Evolutionary conservation across 768 basidiomycete species (phyloP), one percentile per base, ranked within the genome.

Genomic region (Favolaschia claudopus): DNA sequence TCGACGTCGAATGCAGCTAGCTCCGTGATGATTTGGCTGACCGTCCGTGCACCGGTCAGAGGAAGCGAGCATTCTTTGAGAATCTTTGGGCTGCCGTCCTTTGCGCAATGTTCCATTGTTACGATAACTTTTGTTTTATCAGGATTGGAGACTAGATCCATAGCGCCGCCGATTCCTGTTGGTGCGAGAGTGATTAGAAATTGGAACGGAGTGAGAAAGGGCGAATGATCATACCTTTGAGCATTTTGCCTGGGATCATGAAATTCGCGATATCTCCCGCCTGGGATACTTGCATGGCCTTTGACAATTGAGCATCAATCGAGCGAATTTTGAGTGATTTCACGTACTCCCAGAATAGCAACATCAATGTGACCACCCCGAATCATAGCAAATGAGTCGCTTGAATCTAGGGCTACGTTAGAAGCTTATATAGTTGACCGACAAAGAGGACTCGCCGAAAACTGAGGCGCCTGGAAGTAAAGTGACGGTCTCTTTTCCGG

Each of bases 381-480:
- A 75, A 98, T 97, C 96, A 98, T 98, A 12, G 91, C 92, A 69
- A 98, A 98, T 4, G 93, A 95, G 75, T 97, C 95, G 66, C 87
- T 87, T 4, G 94, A 95, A 75, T 96, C 92, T 91, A 60, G 24
- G 44, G 59, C 51, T 22, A 7, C 44, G 34, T 58, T 20, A 63
- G 34, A 32, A 17, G 31, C 64, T 34, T 57, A 52, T 40, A 37
- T 27, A 28, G n/a, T n/a, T n/a, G n/a, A n/a, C 8, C 34, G 33
- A 3, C 1, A 13, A 24, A 50, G 33, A 34, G 20, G 25, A 71
- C 88, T 49, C 64, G 90, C 92, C 96, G 71, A 98, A 98, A 8
- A 95, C 77, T 5, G 95, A 90, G 27, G 95, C 93, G 24, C 96
- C 96, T 22, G 95, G 95, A 22, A 97, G 80, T 10, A 98, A 82